Base-by-base conservation (phyloP, 2,329 filamentous ascomycete species). In the Beauveria asiatica region DNA sequence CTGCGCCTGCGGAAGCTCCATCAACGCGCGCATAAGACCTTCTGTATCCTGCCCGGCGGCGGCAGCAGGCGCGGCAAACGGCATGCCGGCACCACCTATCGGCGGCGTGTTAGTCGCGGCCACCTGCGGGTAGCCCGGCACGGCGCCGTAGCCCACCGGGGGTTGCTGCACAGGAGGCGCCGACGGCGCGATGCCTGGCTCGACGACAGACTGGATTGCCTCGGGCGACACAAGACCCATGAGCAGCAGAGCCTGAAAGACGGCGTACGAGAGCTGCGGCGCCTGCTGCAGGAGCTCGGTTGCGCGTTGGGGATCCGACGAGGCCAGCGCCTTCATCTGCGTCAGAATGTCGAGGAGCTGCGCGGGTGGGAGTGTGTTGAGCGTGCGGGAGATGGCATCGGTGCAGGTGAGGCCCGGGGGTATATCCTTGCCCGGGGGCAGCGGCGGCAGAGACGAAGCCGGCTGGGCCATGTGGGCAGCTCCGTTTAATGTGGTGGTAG, bases 281-380 rank as follows among this genome's bases (percentile, higher is more conserved):
- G 92, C 92, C 76, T 93, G 88, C 63, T 88, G 82, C 46, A 99
- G 83, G 45, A 97, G 84, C 69, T 96, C 90, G 0, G 88, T 92
- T 3, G 92, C 92, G 70, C 91, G 89, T 21, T 83, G 81, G 2
- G 93, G 92, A 67, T 97, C 92, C 25, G 82, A 84, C 55, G 85
- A 84, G n/a, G 90, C 90, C 13, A 97, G 80, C 3, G 86, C 84
- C 75, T 97, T 97, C 90, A 97, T 95, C 73, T 97, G 92, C 9
- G 87, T 86, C 62, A 99, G 84, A 61, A 97, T 92, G 66, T 97
- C 93, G 66, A 97, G 88, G 3, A 99, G 85, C 72, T 97, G 92
- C 7, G 89, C 83, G 0, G 92, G 87, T 0, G 92, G 91, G 0
- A 97, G 83, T 3, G 91, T 90, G 63, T 89, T 87, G 64, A 99